These are phyloP conservation scores for Sergeia podlipaevii DNA, from an alignment of 208 protist species.

Conservation along the genomic window DNA sequence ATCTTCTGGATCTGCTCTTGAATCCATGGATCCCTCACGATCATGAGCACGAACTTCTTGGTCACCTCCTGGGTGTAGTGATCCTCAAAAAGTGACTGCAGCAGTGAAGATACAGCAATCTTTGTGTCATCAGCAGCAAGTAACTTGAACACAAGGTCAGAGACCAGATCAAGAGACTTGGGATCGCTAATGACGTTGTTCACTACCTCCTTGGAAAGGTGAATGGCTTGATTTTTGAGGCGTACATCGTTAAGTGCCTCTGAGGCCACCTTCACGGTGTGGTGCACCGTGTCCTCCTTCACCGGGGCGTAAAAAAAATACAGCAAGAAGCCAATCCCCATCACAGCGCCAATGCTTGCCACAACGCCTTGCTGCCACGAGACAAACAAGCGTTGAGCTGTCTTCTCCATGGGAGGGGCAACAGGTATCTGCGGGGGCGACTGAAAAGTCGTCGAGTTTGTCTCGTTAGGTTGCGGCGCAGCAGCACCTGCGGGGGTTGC, in stretches of 20 bases:
- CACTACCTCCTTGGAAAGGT: slow-evolving; percentile 83
- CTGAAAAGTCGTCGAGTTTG: too few relatives aligned
- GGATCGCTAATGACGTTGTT: slow-evolving; percentile 64
- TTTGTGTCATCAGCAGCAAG: slow-evolving; percentile 73
- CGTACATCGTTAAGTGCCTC: slow-evolving; percentile 71
- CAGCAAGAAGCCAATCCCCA: slow-evolving; percentile 76
- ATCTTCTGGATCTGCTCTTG: slow-evolving; percentile 78
- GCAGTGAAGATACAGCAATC: slow-evolving; percentile 74
- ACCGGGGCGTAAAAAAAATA: slow-evolving; percentile 81
- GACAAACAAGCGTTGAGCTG: slow-evolving; percentile 42
- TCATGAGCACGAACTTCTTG: slow-evolving; percentile 87
- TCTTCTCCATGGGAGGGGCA: background rate
- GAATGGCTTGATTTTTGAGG: slow-evolving; percentile 56
- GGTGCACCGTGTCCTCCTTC: slow-evolving; percentile 88
- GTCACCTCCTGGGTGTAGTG: slow-evolving; percentile 90
- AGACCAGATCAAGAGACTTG: slow-evolving; percentile 61
- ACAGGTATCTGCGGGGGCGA: background rate
- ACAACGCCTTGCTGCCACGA: slow-evolving; percentile 89
- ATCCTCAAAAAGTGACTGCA: slow-evolving; percentile 85
- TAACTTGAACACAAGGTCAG: slow-evolving; percentile 52
- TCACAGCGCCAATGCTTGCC: slow-evolving; percentile 77
- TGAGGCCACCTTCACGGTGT: slow-evolving; percentile 83
- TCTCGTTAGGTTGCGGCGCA: too few relatives aligned
- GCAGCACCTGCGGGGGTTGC: too few relatives aligned
- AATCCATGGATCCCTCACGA: slow-evolving; percentile 82